Conservation (phyloP, 345 rosid species). For the Eucalyptus globulus region DNA sequence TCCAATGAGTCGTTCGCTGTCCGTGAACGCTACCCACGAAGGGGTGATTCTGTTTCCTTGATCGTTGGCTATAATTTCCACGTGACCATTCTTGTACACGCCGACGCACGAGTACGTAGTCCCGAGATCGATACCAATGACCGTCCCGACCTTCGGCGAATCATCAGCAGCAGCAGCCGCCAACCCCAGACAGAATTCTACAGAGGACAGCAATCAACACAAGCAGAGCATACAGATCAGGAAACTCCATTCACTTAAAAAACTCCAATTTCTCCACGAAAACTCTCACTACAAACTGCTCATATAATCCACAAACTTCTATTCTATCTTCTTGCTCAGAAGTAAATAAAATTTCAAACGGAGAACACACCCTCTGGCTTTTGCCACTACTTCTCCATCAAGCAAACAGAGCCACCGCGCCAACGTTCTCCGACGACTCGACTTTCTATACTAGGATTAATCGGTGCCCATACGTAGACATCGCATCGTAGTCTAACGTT, state of each 20-base stretch:
- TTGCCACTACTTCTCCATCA: not conserved
- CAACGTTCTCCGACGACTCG: not conserved
- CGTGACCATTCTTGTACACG: constrained; percentile 22
- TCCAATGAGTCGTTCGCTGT: constrained; percentile 50
- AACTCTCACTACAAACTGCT: not conserved
- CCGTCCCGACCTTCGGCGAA: constrained; percentile 21
- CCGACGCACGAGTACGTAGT: constrained; percentile 53
- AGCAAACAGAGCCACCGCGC: not conserved
- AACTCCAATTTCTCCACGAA: not conserved
- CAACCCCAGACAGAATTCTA: constrained; percentile 14
- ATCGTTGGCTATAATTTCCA: constrained; percentile 57
- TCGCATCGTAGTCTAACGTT: not conserved
- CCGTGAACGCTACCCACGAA: constrained; percentile 64
- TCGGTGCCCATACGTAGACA: not conserved
- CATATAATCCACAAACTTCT: not conserved
- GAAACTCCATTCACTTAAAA: not conserved
- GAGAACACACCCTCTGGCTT: not conserved
- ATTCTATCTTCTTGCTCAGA: not conserved
- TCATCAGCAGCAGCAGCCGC: constrained; percentile 9
- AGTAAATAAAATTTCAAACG: not conserved
- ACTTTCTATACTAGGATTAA: not conserved
- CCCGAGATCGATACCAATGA: constrained; percentile 50
- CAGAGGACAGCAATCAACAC: not conserved
- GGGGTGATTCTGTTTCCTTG: constrained; percentile 61
- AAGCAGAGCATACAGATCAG: not conserved